Evolutionary conservation across 768 basidiomycete species (phyloP), one percentile per base, ranked within the genome.

Genomic region (Mycena latifolia): DNA sequence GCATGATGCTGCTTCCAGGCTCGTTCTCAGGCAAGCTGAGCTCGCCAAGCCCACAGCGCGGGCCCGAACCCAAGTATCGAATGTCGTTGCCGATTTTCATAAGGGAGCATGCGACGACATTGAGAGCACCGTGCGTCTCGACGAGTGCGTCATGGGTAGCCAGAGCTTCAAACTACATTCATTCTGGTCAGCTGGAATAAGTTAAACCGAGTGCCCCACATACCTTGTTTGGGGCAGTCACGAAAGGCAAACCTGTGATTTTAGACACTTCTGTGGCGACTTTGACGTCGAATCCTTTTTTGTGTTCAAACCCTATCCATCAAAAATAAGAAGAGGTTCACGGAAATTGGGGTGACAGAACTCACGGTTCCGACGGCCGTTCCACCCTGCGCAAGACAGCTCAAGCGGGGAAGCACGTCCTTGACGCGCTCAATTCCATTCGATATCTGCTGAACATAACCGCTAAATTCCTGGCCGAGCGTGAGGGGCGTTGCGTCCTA

Each of bases 81-180:
- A 99, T 97, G 75, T 99, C 98, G 77, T 99, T 99, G 53, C 97
- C 97, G 74, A 99, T 98, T 86, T 99, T 99, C 95, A 98, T 98
- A 71, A 98, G 81, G 11, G 95, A 98, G 76, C 92, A 94, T n/a
- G 98, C 98, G 60, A 99, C 79, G 47, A 94, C 93, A 79, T 99
- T 99, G 70, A 99, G 87, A 18, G 96, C 97, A 60, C 98, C 98
- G 63, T 98, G 97, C 12, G 96, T 89, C 81, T 99, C 98, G 24
- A 99, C 95, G 61, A 99, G 89, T 8, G 98, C 98, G 78, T 99
- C 98, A 77, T 99, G 98, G n/a, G 93, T 85, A 24, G 98, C 98
- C 67, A 99, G 89, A 11, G 98, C 96, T 79, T 99, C 98, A 72
- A 99, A 99, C 95, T 98, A 66, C 5, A 35, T 50, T 27, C 51